Conservation (phyloP, 2,329 filamentous ascomycete genomes). For the Exophiala xenobiotica region DNA sequence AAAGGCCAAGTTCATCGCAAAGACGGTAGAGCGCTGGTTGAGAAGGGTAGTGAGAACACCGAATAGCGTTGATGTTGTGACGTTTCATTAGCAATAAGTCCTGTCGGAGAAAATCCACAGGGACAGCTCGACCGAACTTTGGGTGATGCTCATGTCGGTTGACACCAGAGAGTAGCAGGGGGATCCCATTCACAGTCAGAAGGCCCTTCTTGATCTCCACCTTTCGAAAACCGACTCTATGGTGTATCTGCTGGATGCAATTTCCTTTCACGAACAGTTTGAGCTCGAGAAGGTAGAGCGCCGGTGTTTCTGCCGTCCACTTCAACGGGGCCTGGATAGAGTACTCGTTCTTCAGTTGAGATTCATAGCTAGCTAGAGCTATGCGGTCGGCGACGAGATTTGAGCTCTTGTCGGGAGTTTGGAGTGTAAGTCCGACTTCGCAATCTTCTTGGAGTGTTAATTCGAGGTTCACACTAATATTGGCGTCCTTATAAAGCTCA, state of each 20-base stretch:
- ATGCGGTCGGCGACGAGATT: constrained; percentile 3
- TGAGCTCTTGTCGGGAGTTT: background rate
- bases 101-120: constrained; percentile 59
- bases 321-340: constrained; percentile 55
- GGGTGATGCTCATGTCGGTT: constrained; percentile 73
- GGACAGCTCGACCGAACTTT: constrained; percentile 61
- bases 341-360: constrained; percentile 6
- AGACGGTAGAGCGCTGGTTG: constrained; percentile 37
- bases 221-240: constrained; percentile 63
- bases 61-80: constrained; percentile 69
- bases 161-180: constrained; percentile 62
- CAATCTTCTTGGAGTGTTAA: constrained; percentile 39
- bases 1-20: constrained; percentile 39
- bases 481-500: constrained; percentile 50
- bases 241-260: constrained; percentile 38
- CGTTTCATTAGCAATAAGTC: constrained; percentile 68
- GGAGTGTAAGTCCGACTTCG: background rate
- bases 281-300: constrained; percentile 22
- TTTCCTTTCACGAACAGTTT: background rate
- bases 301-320: constrained; percentile 67
- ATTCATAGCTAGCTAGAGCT: constrained; percentile 1
- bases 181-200: constrained; percentile 60
- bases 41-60: constrained; percentile 68
- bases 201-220: constrained; percentile 58
- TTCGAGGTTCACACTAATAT: constrained; percentile 48